Evolutionary conservation across 1,284 basidiomycete species (phyloP).

Genomic region (Papiliotrema terrestris): DNA sequence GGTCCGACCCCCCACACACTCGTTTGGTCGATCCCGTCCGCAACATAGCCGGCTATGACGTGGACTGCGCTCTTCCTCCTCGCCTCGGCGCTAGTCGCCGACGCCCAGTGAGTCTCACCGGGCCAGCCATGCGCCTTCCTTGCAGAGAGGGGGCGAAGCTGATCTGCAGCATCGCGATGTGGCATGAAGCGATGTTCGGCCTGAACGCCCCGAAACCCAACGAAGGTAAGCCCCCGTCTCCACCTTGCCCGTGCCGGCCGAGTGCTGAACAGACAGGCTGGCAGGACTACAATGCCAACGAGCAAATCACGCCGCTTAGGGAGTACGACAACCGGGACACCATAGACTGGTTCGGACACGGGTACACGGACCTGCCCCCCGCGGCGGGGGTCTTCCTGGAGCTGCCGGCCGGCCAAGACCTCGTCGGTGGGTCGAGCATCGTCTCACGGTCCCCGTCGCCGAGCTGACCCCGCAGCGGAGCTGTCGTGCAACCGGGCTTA

Average conservation of each 20-base stretch:
- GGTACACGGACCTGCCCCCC: conserved; percentile 58
- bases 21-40: neutral
- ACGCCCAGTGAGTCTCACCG: neutral
- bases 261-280: neutral
- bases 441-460: neutral
- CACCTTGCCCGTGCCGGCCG: neutral
- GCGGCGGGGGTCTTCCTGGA: conserved; percentile 57
- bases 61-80: neutral
- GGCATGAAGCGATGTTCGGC: conserved; percentile 18
- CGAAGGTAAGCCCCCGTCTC: neutral
- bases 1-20: neutral
- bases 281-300: conserved; percentile 16
- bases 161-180: conserved; percentile 13
- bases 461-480: too few relatives aligned
- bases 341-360: conserved; percentile 47
- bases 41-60: neutral
- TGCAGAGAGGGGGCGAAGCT: neutral
- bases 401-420: conserved; percentile 35
- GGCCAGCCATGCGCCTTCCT: too few relatives aligned
- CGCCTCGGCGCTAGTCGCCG: neutral
- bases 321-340: conserved; percentile 7
- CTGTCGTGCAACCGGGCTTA: conserved; percentile 15
- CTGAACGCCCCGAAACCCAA: conserved; percentile 12
- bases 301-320: conserved; percentile 14
- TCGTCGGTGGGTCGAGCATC: neutral